Base-by-base conservation (phyloP, 2,329 filamentous ascomycete species). In the Dissoconium aciculare region DNA sequence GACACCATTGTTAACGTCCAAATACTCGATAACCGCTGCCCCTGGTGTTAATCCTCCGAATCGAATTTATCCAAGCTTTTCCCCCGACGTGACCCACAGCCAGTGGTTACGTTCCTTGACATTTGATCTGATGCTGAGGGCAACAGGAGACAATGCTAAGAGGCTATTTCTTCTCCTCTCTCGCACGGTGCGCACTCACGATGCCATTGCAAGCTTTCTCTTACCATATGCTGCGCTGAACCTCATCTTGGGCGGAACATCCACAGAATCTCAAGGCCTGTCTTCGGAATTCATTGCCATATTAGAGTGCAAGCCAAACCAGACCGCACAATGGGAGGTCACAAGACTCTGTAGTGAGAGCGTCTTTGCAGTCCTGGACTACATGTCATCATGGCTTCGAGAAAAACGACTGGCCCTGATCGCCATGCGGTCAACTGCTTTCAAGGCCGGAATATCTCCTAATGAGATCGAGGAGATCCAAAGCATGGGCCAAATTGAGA, bases 331-430 rank as follows among this genome's bases (percentile, higher is more conserved):
- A 42, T 69, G 69, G 29, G 81, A 93, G 42, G 76, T 82, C 30
- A 69, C 83, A 46, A 81, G 87, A 47, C 64, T 80, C 31, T 93
- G 80, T 51, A 93, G 82, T 47, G 84, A 95, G 79, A 83, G 79
- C 34, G 76, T 94, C 2, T 98, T 98, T 52, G 72, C 78, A 27
- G 71, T 91, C 3, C 66, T 98, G 0, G 91, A 98, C 53, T 95
- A 98, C 52, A 70, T 87, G 37, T 84, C 83, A 49, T 70, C 78
- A 40, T 98, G 87, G 84, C 61, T 91, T 14, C 83, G 93, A 45
- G 71, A 77, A 32, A 91, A 82, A 52, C 71, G 71, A 53, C 64
- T 67, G 53, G 38, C 50, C 34, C 43, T 64, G 1, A 45, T 51
- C 4, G 57, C 60, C 11, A 53, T 50, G 10, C 50, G 57, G 19